Evolutionary conservation across 768 basidiomycete genomes (phyloP), one percentile per base, ranked within the genome.

Genomic region (Naganishia friedmannii): DNA sequence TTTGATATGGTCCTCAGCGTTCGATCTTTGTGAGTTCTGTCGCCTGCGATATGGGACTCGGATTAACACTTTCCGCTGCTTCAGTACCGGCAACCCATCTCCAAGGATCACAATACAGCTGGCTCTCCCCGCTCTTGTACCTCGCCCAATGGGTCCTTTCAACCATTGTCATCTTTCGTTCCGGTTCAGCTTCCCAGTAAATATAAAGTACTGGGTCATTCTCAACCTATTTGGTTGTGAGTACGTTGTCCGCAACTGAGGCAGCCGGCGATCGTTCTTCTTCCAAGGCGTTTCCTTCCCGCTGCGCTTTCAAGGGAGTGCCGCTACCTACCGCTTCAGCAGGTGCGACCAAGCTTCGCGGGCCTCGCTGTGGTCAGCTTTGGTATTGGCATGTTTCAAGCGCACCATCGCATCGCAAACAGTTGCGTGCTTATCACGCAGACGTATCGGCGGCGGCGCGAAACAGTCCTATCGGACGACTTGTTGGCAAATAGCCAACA

Each of bases 331-430:
- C 83, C 6, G 76, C 76, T 26, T 82, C 77, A 0, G 77, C 83
- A 0, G 82, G 79, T 6, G 84, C 83, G 26, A 80, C 75, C n/a
- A 73, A n/a, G 82, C 72, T 84, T 84, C 72, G 77, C 74, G 2
- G 83, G 83, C 3, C 78, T 86, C 2, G 70, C 85, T 13, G 77
- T 83, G 23, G 77, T 80, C 10, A 82, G 84, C 5, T 82, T 84
- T 65, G 83, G 85, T 76, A 77, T 85, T 32, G 85, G 83, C 23
- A 74, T 84, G 1, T 84, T 85, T 68, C 84, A 85, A 67, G 84
- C 84, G n/a, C n/a, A n/a, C n/a, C n/a, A n/a, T 32, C 83, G 83
- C 8, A 84, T 86, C 31, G 82, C 84, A 37, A 85, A 84, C 6
- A 83, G 82, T 58, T 85, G 85, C 77, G 84, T 86, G 65, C 82